Conservation (phyloP, 345 rosid genomes). For the Linum tenue region DNA sequence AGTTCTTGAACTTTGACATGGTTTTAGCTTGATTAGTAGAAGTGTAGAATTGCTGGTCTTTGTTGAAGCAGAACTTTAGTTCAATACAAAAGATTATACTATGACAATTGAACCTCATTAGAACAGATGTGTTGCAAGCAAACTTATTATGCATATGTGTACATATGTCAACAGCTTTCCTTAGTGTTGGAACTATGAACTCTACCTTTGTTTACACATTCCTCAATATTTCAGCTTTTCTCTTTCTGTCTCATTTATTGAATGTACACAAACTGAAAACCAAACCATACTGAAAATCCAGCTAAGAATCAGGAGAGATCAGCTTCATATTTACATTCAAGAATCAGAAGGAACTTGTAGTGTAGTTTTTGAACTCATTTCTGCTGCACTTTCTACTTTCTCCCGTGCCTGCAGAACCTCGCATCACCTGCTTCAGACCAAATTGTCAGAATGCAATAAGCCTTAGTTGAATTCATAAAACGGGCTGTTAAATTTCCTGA, state of each 20-base stretch:
- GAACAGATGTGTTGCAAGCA: too few relatives aligned
- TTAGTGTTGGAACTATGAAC: neutral
- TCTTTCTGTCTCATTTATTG: constrained; percentile 2
- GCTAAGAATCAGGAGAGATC: constrained; percentile 8
- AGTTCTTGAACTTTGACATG: too few relatives aligned
- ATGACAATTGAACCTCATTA: too few relatives aligned
- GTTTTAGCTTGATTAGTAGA: too few relatives aligned
- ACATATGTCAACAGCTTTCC: neutral
- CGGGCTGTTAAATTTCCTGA: too few relatives aligned
- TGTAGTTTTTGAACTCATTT: constrained; percentile 26
- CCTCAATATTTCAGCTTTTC: neutral
- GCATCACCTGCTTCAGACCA: constrained; percentile 19
- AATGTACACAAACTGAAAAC: constrained; percentile 9
- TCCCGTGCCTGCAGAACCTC: constrained; percentile 18
- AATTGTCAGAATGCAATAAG: neutral
- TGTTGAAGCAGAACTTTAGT: too few relatives aligned
- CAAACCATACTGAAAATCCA: constrained; percentile 3
- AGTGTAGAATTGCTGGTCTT: too few relatives aligned
- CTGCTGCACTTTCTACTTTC: constrained; percentile 3
- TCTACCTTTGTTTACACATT: neutral
- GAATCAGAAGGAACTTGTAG: constrained; percentile 15
- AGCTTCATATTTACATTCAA: constrained; percentile 29
- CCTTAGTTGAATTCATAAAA: too few relatives aligned
- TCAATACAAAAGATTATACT: too few relatives aligned
- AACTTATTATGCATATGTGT: neutral